Evolutionary conservation across 169 alveolate genomes (phyloP).

Genomic region (Plasmodium ovale): DNA sequence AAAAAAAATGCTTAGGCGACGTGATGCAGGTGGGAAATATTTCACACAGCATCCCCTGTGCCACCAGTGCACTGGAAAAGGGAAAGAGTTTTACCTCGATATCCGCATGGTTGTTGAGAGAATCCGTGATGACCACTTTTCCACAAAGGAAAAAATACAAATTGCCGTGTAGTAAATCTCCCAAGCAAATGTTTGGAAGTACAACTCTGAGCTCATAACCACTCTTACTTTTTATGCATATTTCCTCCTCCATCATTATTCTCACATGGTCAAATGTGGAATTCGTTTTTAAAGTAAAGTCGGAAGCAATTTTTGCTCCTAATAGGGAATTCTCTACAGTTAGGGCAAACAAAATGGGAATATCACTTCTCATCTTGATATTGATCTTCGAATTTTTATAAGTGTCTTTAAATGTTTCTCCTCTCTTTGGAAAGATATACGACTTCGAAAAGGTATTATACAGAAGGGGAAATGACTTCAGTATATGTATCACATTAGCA

Average conservation of each 20-base stretch:
- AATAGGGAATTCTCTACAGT: constrained; percentile 6
- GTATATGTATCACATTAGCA: constrained; percentile 14
- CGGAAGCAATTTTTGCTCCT: constrained; percentile 8
- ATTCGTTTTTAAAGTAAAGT: background rate
- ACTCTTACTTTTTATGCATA: constrained; percentile 1
- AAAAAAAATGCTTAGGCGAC: background rate
- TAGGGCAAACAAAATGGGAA: background rate
- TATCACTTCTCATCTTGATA: background rate
- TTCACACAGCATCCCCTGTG: too few species aligned
- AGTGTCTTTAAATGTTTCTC: constrained; percentile 10
- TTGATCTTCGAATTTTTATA: constrained; percentile 5
- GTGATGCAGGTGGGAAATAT: background rate
- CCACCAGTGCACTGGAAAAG: too few species aligned
- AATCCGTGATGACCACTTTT: background rate
- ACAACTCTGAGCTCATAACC: background rate
- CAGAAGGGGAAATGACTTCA: background rate
- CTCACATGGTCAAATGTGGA: background rate
- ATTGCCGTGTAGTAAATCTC: constrained; percentile 3
- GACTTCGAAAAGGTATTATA: constrained; percentile 11
- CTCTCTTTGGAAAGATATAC: constrained; percentile 4
- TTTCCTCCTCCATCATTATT: background rate
- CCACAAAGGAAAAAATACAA: background rate
- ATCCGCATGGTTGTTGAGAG: background rate
- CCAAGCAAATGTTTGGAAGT: constrained; percentile 3
- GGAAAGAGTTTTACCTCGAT: background rate